Conservation (phyloP, 2,329 filamentous ascomycete genomes). For the Sporothrix brasiliensis region DNA sequence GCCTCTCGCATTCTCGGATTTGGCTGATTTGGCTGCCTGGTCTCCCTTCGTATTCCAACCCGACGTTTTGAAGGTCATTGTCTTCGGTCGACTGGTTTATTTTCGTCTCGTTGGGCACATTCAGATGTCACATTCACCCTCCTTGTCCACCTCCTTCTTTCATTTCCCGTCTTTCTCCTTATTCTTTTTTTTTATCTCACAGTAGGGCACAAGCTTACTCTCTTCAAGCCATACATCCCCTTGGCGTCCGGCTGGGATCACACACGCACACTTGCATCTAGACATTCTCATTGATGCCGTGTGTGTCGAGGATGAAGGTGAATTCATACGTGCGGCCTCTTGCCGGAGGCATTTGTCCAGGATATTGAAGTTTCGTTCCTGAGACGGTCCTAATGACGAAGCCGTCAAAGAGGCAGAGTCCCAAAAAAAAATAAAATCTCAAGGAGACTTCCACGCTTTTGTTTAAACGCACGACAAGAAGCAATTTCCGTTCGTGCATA, state of each 20-base stretch:
- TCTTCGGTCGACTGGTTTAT: background rate
- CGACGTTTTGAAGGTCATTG: background rate
- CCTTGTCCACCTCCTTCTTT: background rate
- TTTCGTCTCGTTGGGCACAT: conserved; percentile 10
- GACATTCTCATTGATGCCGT: background rate
- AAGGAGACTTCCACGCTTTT: no score
- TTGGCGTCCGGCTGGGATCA: background rate
- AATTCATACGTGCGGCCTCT: background rate
- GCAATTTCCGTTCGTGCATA: background rate
- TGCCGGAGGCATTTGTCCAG: background rate
- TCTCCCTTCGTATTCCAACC: background rate
- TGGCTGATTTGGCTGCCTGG: background rate
- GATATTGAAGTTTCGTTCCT: background rate
- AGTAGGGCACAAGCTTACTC: background rate
- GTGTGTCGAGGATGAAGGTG: background rate
- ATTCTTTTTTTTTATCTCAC: background rate
- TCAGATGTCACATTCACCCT: conserved; percentile 16
- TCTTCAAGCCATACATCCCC: background rate
- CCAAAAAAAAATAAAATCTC: background rate
- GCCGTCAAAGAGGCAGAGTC: background rate
- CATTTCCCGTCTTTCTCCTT: background rate
- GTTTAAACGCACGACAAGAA: background rate
- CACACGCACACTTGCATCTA: background rate
- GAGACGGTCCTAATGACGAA: background rate
- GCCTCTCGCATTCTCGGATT: background rate